Conservation (phyloP, 169 alveolate species). For the Plasmodium chabaudi region DNA sequence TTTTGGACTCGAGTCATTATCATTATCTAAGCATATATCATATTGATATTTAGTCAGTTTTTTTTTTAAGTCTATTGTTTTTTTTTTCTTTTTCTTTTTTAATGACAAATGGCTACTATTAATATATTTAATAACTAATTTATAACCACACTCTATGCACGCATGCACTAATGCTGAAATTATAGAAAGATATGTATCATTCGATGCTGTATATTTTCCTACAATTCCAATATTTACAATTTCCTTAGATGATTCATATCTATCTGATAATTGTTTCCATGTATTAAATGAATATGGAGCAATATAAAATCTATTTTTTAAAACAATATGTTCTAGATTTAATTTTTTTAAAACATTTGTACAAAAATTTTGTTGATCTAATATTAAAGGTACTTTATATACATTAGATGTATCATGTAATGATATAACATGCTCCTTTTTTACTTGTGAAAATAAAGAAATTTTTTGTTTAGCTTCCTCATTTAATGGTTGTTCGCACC, state of each 20-base stretch:
- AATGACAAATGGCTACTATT: conserved; percentile 87
- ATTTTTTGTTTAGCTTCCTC: conserved; percentile 86
- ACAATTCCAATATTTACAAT: conserved; percentile 91
- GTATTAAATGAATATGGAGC: conserved; percentile 76
- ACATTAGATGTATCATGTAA: conserved; percentile 77
- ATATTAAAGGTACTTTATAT: conserved; percentile 86
- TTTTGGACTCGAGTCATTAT: conserved; percentile 8
- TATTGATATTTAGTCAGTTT: conserved; percentile 26
- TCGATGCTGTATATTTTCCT: conserved; percentile 94
- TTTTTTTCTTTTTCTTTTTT: conserved; percentile 76
- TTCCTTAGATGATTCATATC: conserved; percentile 67
- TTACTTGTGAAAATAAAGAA: conserved; percentile 88
- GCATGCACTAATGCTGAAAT: conserved; percentile 95
- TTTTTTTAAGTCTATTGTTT: conserved; percentile 27
- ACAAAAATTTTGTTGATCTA: conserved; percentile 87
- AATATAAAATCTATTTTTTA: conserved; percentile 44
- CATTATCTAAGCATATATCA: conserved; percentile 12
- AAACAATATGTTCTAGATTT: conserved; percentile 51
- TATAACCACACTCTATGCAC: conserved; percentile 88
- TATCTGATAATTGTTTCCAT: conserved; percentile 80
- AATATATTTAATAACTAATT: conserved; percentile 81
- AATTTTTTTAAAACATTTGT: conserved; percentile 65
- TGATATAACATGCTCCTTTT: conserved; percentile 84
- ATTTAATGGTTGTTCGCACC: conserved; percentile 87
- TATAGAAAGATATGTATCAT: conserved; percentile 94